Base-by-base conservation (phyloP, 768 basidiomycete species). In the Tulasnella sp. region DNA sequence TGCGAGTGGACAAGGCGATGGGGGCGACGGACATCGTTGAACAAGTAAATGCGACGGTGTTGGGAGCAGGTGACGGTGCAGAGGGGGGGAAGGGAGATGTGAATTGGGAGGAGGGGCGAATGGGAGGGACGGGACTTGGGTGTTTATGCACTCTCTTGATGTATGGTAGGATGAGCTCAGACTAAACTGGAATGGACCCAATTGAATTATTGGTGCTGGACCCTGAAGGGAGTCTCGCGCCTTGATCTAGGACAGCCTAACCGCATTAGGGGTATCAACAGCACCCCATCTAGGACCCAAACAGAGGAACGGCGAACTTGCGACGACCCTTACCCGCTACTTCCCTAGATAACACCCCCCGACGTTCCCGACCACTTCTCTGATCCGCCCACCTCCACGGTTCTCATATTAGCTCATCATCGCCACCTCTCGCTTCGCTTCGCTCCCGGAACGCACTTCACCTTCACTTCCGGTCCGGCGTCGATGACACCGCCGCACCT, bases 21-120 rank as follows among this genome's bases (percentile, higher is more conserved):
- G 78, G 78, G 40, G 46, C 74, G 32, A 40, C 37, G 44, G 77
- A 71, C 70, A 72, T 70, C 32, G 70, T 71, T 71, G 26, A 35
- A 67, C 55, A 69, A 37, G 73, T 29, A 76, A 44, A 37, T 40
- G 39, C n/a, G 77, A 74, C 44, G 73, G 74, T 32, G 73, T 61
- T 44, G 78, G 23, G 74, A 55, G 51, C 23, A 51, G 44, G 51
- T 51, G 51, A 70, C 39, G 46, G 55, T 39, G 37, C 29, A 55
- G 70, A 39, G 75, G 26, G 75, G 55, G 40, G 26, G 46, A 35
- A 46, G 44, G 73, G 46, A 40, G 29, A 67, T 32, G 51, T 51
- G 51, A 51, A 51, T 10, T 51, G 51, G 9, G 51, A 51, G 51
- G 51, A 51, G 51, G 51, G 51, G 51, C 51, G 51, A 51, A 51